Base-by-base conservation (phyloP, 1,139 yeast species). In the Lodderomyces pseudojiufengensis region DNA sequence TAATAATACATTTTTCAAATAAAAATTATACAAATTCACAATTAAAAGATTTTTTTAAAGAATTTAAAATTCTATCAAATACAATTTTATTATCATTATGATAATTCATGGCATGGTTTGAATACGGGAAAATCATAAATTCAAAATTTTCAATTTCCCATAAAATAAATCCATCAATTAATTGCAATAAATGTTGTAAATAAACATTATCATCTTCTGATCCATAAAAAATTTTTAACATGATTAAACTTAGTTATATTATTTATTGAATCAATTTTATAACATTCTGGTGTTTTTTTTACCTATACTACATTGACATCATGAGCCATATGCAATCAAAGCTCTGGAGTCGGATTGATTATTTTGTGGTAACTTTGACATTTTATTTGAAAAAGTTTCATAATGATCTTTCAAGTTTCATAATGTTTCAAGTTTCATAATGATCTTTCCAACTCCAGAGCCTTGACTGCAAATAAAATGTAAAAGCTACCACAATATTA, bases 181-280 rank as follows among this genome's bases (percentile, higher is more conserved):
- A 61, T 52, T 76, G 78, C 43, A 81, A 67, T 14, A 82, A 65
- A 57, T 84, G 80, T 52, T 84, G 94, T 53, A 81, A 73, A 56
- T 84, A 92, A 27, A 84, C 94, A 45, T 84, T 84, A 54, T 84
- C 92, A 56, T 84, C 94, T 13, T 88, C 92, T 1, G 85, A 74
- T 9, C 92, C 94, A 55, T 84, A 84, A 62, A 50, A 84, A 83
- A 49, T 86, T 65, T 34, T 64, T 67, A n/a, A 70, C 76, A 47
- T 68, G 54, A 49, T 63, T 48, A 57, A 80, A 65, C 51, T 64
- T 54, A 16, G 65, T 65, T 5, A 72, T 67, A 41, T 78, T 63
- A 40, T 62, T 62, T 29, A 84, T 79, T 2, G 80, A 66, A 1
- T 82, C 72, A 4, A 60, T 55, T 9, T 54, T 52, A 51, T 81